Conservation (phyloP, 2,329 filamentous ascomycete genomes). For the Orbilia ellipsospora region DNA sequence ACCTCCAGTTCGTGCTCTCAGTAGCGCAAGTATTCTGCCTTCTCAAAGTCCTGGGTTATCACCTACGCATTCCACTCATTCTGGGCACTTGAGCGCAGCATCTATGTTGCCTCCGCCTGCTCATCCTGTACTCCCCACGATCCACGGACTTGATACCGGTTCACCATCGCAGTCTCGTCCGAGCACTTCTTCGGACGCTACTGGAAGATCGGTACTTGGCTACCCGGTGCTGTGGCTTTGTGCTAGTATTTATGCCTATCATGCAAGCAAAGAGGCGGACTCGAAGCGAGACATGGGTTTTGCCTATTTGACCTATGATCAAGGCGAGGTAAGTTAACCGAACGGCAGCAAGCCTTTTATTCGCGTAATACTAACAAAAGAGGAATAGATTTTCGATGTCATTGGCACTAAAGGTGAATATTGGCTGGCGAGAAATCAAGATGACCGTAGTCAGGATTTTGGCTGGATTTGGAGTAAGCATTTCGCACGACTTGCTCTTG, state of each 20-base stretch:
- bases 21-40: slow-evolving; percentile 28
- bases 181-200: slow-evolving; percentile 43
- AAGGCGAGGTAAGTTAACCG: slow-evolving; percentile 76
- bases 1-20: slow-evolving; percentile 46
- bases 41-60: slow-evolving; percentile 34
- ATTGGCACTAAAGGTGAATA: slow-evolving; percentile 97
- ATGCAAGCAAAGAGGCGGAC: slow-evolving; percentile 61
- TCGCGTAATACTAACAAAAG: slow-evolving; percentile 19
- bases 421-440: slow-evolving; percentile 97
- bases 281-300: slow-evolving; percentile 93
- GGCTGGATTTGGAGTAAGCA: slow-evolving; percentile 99
- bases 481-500: slow-evolving; percentile 74
- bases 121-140: slow-evolving; percentile 22
- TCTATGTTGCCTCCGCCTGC: slow-evolving; percentile 10
- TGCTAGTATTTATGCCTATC: slow-evolving; percentile 53
- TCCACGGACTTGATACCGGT: slow-evolving; percentile 44
- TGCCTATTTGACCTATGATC: slow-evolving; percentile 93
- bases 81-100: slow-evolving; percentile 16
- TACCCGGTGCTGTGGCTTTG: slow-evolving; percentile 52
- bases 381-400: slow-evolving; percentile 67
- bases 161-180: slow-evolving; percentile 47
- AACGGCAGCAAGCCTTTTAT: background rate
- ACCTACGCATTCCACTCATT: slow-evolving; percentile 45
- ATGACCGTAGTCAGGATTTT: slow-evolving; percentile 80
- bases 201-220: slow-evolving; percentile 38